These are phyloP conservation scores for Pichia sp. DNA, from an alignment of 1,139 yeast genomes.

Conservation along the genomic window DNA sequence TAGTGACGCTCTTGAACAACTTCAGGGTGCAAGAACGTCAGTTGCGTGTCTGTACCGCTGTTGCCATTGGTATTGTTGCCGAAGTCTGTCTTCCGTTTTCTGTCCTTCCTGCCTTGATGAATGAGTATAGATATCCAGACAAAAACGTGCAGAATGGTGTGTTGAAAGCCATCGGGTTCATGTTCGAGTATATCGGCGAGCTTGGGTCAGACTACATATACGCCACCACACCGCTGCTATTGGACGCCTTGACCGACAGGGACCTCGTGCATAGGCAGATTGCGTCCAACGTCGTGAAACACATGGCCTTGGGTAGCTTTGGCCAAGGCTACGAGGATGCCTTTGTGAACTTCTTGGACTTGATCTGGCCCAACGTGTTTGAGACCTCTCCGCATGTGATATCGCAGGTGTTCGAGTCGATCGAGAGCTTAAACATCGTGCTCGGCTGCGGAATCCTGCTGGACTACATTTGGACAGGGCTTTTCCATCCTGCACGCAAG, in stretches of 20 bases:
- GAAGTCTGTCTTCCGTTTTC: conserved; percentile 92
- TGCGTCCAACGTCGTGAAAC: conserved; percentile 83
- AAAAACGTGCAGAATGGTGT: conserved; percentile 95
- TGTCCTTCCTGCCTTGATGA: conserved; percentile 93
- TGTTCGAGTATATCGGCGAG: conserved; percentile 89
- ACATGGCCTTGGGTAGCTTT: conserved; percentile 72
- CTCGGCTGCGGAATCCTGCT: conserved; percentile 72
- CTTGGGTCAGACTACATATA: conserved; percentile 79
- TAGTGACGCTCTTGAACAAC: conserved; percentile 79
- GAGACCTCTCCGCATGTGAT: conserved; percentile 97
- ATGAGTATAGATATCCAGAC: conserved; percentile 90
- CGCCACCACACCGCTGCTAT: conserved; percentile 74
- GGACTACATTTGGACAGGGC: conserved; percentile 81
- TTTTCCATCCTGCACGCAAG: conserved; percentile 89
- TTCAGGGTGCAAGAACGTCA: conserved; percentile 93
- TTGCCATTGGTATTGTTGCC: conserved; percentile 96
- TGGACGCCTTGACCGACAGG: conserved; percentile 87
- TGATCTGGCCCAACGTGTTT: conserved; percentile 76
- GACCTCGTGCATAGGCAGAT: conserved; percentile 95
- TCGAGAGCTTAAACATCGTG: conserved; percentile 68
- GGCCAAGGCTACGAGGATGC: conserved; percentile 77
- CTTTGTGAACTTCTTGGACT: conserved; percentile 67
- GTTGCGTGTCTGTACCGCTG: conserved; percentile 93
- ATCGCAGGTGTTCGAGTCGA: conserved; percentile 70
- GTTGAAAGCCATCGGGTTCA: conserved; percentile 83